Evolutionary conservation across 495 filamentous ascomycete species (phyloP), one percentile per base, ranked within the genome.

Genomic region (Aspergillus incahuasiensis): DNA sequence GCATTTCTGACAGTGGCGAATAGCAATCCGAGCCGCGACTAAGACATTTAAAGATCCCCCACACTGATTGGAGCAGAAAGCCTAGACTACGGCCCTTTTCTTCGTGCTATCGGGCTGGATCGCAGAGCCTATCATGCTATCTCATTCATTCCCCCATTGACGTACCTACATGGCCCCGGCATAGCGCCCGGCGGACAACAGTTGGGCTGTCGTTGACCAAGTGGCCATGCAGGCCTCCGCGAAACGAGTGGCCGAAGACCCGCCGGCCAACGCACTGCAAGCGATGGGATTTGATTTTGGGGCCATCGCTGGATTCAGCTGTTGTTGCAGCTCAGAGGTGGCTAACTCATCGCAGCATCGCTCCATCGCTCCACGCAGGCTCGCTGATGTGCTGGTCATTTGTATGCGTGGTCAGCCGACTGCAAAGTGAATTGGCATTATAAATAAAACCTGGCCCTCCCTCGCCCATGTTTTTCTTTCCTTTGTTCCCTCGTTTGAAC

Each of bases 141-240:
- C 45, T 22, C 28, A 21, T 56, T 11, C 50, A 50, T 52, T 53
- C 46, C 55, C 38, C 43, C 53, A 45, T 52, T 46, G 48, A 56
- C 53, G 58, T 64, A 56, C 61, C 61, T 64, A 64, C 58, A 64
- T 56, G 52, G 52, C 49, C 48, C 53, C 35, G 51, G 45, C 52
- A 52, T 51, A 41, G 54, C 32, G 53, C 55, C 49, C 46, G 48
- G 55, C 42, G 46, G 38, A 56, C 40, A 40, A 45, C 39, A 55
- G 57, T 49, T 49, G 48, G 58, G 35, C 48, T 7, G 43, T 50
- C 19, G 32, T 47, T 44, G 59, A 56, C 53, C 60, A 59, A 63
- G 56, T 64, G 61, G 57, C 61, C 57, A 55, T 64, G 61, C 61
- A 64, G 61, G 30, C 61, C 51, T 57, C 43, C 55, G 61, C 57